These are phyloP conservation scores for Balakata baccata DNA, from an alignment of 345 rosid genomes.

Conservation along the genomic window DNA sequence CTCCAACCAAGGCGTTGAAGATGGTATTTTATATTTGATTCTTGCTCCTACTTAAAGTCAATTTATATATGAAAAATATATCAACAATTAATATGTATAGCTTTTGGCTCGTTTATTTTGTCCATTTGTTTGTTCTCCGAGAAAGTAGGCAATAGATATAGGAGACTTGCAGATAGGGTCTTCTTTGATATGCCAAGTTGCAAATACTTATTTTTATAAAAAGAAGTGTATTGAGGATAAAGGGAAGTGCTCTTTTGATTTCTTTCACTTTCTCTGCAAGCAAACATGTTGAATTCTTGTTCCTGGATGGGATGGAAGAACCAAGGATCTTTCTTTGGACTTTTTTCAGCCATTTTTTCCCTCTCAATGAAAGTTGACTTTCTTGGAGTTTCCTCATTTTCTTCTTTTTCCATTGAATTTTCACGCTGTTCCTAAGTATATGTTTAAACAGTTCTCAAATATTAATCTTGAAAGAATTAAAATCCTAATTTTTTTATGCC, in stretches of 20 bases:
- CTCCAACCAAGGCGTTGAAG: conserved; percentile 40
- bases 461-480: too few species aligned
- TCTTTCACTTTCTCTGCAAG: not conserved
- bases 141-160: conserved; percentile 6
- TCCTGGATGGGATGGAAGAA: not conserved
- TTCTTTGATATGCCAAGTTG: not conserved
- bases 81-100: too few species aligned
- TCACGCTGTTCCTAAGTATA: too few species aligned
- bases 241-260: too few species aligned
- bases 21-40: conserved; percentile 31
- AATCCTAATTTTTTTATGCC: too few species aligned
- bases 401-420: not conserved
- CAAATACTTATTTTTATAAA: not conserved
- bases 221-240: not conserved
- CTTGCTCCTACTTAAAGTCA: not conserved
- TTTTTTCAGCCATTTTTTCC: not conserved
- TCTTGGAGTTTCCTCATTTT: not conserved
- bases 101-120: too few species aligned
- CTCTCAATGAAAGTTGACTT: conserved; percentile 20
- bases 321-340: not conserved
- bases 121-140: not conserved
- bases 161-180: not conserved
- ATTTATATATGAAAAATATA: not conserved
- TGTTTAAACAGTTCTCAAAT: too few species aligned
- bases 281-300: conserved; percentile 4